Percentiles rank a stretch among this genome's conserved stretches.
Evolutionary conservation across 225 moss, liverwort and hornwort genomes (phyloP).

Genomic region (Pseudoscleropodium purum): DNA sequence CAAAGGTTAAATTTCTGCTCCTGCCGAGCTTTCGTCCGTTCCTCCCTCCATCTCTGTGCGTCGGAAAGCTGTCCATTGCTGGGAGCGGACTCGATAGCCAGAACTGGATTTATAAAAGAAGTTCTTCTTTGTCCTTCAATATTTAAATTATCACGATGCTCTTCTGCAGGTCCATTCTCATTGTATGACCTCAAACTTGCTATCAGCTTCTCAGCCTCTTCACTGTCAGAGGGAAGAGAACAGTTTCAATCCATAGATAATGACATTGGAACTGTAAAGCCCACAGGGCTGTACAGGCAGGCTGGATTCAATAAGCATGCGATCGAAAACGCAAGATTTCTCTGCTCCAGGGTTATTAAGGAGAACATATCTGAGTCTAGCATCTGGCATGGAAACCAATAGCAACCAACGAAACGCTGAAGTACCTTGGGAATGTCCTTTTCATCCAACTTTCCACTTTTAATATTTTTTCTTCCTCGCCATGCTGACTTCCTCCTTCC

Average conservation of each 20-base stretch:
- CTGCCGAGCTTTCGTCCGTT: slow-evolving; percentile 51
- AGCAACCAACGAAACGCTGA: not conserved
- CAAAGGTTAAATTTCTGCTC: slow-evolving; percentile 38
- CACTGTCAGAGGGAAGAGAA: slow-evolving; percentile 27
- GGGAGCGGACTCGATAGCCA: slow-evolving; percentile 21
- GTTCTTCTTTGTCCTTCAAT: slow-evolving; percentile 27
- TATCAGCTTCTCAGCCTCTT: slow-evolving; percentile 69
- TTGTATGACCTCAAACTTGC: slow-evolving; percentile 60
- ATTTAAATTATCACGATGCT: slow-evolving; percentile 20
- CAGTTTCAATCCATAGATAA: not conserved
- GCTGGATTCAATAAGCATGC: not conserved
- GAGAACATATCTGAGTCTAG: not conserved
- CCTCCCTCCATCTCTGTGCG: slow-evolving; percentile 60
- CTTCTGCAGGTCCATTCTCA: slow-evolving; percentile 42
- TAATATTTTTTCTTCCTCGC: slow-evolving; percentile 35
- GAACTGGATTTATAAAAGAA: slow-evolving; percentile 14
- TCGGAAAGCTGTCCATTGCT: slow-evolving; percentile 44
- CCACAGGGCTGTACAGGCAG: not conserved
- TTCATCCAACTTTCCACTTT: slow-evolving; percentile 61
- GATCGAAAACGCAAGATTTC: not conserved
- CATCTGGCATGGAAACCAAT: not conserved
- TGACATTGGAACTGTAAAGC: not conserved
- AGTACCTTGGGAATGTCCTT: slow-evolving; percentile 61
- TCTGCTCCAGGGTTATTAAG: not conserved
- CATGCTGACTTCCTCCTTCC: slow-evolving; percentile 53